A percentile compares a stretch with the other conserved stretches of the same genome.
phyloP scores from a whole-genome alignment of 2,329 filamentous ascomycete genomes.

The Arthrobotrys entomopaga region DNA sequence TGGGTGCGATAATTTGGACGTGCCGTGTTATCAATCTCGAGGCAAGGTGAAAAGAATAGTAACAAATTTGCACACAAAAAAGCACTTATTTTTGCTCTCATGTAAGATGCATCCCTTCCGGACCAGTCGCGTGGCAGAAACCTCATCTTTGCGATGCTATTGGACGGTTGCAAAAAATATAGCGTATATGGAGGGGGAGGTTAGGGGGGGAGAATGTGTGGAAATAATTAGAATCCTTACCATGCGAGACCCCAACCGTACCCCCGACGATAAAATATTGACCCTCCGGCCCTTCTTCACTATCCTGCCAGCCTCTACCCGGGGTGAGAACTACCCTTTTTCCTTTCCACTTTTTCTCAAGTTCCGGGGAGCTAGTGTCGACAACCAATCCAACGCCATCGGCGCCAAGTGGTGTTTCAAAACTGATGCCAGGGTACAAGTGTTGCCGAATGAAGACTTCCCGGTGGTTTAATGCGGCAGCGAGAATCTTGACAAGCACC shows the following conservation, averaged over 20 bases:
- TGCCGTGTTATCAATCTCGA: conserved; percentile 51
- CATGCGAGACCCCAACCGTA: conserved; percentile 69
- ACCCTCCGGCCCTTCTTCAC: conserved; percentile 77
- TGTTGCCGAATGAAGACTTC: conserved; percentile 94
- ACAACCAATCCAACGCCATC: conserved; percentile 83
- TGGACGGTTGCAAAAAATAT: conserved; percentile 10
- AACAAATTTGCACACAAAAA: conserved; percentile 6
- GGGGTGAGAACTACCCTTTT: conserved; percentile 83
- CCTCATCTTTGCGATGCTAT: conserved; percentile 36
- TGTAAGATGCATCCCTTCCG: conserved; percentile 43
- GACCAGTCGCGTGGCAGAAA: conserved; percentile 54
- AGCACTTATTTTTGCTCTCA: conserved; percentile 24
- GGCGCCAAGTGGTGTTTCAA: conserved; percentile 77
- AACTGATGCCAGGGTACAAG: conserved; percentile 86
- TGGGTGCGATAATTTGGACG: conserved; percentile 13
- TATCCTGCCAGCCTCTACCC: conserved; percentile 77
- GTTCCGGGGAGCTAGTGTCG: conserved; percentile 68
- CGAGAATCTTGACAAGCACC: conserved; percentile 78
- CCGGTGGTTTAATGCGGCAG: conserved; percentile 90
- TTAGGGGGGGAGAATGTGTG: conserved; percentile 7
- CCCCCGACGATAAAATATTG: conserved; percentile 76
- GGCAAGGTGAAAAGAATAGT: conserved; percentile 11
- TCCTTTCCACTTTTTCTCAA: conserved; percentile 68
- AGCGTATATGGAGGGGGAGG: background rate
- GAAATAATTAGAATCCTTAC: conserved; percentile 35